A percentile compares a stretch with the other conserved stretches of the same genome.
phyloP scores from a whole-genome alignment of 352 stramenopile species.

The Phytophthora sansomeana region DNA sequence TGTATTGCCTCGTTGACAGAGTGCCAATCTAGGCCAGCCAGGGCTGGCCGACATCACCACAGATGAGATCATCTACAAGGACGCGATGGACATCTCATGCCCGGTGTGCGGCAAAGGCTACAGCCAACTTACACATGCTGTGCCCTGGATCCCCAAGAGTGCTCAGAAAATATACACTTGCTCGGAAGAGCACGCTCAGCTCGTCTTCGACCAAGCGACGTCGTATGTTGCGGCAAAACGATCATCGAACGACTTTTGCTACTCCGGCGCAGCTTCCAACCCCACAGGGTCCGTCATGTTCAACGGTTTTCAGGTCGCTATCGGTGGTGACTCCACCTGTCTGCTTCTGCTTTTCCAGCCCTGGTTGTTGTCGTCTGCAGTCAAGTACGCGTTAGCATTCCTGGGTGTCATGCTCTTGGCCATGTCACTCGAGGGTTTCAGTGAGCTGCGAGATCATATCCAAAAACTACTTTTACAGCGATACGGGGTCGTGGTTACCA shows the following conservation, averaged over 20 bases:
- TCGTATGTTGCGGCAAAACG: constrained; percentile 36
- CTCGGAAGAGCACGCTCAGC: constrained; percentile 51
- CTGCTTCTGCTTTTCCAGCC: constrained; percentile 73
- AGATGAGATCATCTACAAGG: constrained; percentile 65
- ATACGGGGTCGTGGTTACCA: constrained; percentile 52
- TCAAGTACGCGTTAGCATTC: constrained; percentile 77
- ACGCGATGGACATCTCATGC: constrained; percentile 50
- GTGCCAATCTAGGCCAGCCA: constrained; percentile 44
- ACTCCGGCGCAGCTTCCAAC: constrained; percentile 40
- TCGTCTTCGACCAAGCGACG: constrained; percentile 46
- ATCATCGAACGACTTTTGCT: constrained; percentile 46
- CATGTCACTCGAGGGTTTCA: constrained; percentile 59
- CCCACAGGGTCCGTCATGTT: constrained; percentile 76
- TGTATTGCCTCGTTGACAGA: not conserved
- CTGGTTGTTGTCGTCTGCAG: constrained; percentile 58
- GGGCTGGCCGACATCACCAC: constrained; percentile 47
- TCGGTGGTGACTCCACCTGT: constrained; percentile 53
- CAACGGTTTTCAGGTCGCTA: constrained; percentile 69
- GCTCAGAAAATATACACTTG: constrained; percentile 73
- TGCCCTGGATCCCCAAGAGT: constrained; percentile 61
- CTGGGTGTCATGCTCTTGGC: constrained; percentile 57
- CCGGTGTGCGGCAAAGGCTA: constrained; percentile 57
- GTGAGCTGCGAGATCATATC: constrained; percentile 49
- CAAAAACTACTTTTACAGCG: constrained; percentile 48
- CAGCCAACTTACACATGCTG: constrained; percentile 57